Evolutionary conservation across 2,329 filamentous ascomycete genomes (phyloP).

Genomic region (Chaetomium sp.): DNA sequence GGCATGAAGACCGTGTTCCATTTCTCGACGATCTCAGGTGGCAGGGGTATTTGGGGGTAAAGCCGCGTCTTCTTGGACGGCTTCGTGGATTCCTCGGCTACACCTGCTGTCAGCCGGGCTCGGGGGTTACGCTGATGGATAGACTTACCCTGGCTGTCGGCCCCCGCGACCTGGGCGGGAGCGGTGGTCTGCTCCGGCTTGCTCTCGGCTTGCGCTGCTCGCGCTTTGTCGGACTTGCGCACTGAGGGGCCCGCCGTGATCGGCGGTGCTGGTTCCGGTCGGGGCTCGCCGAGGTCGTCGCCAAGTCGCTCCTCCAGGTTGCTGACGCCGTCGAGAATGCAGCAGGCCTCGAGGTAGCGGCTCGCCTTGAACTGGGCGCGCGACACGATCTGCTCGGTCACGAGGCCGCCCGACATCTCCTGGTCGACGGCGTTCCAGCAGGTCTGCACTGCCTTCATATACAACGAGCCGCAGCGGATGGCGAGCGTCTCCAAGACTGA

Average conservation of each 20-base stretch:
- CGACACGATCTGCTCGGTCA: constrained; percentile 55
- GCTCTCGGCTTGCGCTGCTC: neutral
- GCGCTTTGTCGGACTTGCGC: constrained; percentile 19
- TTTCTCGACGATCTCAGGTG: constrained; percentile 64
- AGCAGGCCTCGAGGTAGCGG: constrained; percentile 63
- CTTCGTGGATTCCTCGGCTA: constrained; percentile 27
- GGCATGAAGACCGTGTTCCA: constrained; percentile 74
- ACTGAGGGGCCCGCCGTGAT: constrained; percentile 34
- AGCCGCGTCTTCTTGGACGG: constrained; percentile 49
- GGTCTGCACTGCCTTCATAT: constrained; percentile 72
- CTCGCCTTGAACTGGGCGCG: constrained; percentile 58
- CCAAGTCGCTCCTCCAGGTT: constrained; percentile 57
- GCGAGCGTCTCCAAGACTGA: constrained; percentile 65
- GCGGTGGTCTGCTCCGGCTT: neutral
- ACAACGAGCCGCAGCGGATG: constrained; percentile 70
- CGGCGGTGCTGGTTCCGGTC: constrained; percentile 18
- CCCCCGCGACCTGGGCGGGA: neutral
- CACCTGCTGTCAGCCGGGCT: neutral
- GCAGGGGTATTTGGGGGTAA: constrained; percentile 61
- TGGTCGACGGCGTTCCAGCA: constrained; percentile 73
- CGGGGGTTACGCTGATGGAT: too few species aligned
- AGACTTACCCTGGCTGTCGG: constrained; percentile 12
- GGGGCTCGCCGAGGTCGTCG: constrained; percentile 47
- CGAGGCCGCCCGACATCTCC: constrained; percentile 51
- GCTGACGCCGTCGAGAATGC: constrained; percentile 61